Evolutionary conservation across 208 protist genomes (phyloP).

Genomic region (Wallacemonas rigidus): DNA sequence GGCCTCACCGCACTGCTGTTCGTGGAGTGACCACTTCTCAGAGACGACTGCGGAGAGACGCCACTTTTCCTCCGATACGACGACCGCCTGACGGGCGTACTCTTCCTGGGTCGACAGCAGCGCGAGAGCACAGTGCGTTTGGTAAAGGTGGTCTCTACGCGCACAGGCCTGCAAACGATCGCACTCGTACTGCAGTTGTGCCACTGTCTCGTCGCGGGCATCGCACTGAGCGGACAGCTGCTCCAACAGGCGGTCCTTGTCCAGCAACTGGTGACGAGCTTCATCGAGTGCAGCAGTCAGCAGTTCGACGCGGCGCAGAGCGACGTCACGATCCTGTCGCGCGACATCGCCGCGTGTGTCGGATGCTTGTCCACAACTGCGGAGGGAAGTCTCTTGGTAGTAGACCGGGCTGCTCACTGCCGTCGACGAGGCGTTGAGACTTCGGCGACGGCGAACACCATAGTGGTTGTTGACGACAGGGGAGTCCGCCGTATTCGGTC

Average conservation of each 20-base stretch:
- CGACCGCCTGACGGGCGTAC: conserved; percentile 21
- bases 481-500: too few relatives aligned
- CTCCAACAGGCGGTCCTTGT: conserved; percentile 29
- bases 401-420: too few relatives aligned
- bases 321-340: conserved; percentile 24
- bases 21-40: neutral
- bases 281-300: conserved; percentile 25
- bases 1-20: neutral
- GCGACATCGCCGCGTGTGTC: neutral
- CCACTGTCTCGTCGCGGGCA: conserved; percentile 22
- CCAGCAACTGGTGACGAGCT: conserved; percentile 20
- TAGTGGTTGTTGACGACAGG: too few relatives aligned
- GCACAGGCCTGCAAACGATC: conserved; percentile 18
- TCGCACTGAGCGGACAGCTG: conserved; percentile 10
- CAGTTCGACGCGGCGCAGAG: conserved; percentile 20
- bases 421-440: too few relatives aligned
- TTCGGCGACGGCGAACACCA: too few relatives aligned
- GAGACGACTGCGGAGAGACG: neutral
- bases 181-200: conserved; percentile 33
- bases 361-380: too few relatives aligned
- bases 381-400: too few relatives aligned
- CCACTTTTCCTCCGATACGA: conserved; percentile 23
- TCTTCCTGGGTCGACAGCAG: conserved; percentile 27
- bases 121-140: conserved; percentile 18
- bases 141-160: conserved; percentile 26